Evolutionary conservation across 495 filamentous ascomycete genomes (phyloP), one percentile per base, ranked within the genome.

Genomic region (Apodospora peruviana): DNA sequence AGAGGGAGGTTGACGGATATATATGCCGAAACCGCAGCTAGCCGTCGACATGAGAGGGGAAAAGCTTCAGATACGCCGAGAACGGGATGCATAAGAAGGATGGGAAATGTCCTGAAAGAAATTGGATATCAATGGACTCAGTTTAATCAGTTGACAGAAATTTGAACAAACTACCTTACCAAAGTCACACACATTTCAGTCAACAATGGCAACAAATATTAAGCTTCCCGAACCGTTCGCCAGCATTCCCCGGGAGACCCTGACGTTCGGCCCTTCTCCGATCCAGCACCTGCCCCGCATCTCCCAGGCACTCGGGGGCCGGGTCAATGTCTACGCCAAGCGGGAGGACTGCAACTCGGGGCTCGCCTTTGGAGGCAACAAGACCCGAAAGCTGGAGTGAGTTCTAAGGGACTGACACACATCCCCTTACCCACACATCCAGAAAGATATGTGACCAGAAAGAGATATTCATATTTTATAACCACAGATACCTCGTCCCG

Each of bases 301-400:
- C 59, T 77, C 72, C 29, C 55, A 69, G 39, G 76, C 75, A 37
- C 73, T 84, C 20, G 72, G 73, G 48, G 67, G 67, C 10, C 62
- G 73, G 46, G 78, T 80, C 23, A 62, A 64, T 27, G 73, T 84
- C 58, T 83, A 78, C 54, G 79, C 81, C 52, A 83, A 84, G 54
- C 73, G 80, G 45, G 81, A 86, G 47, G 82, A 84, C 62, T 68
- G 73, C 43, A 84, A 80, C 68, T 81, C 76, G 9, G 74, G 72
- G 1, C 72, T 83, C 12, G 82, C 81, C 5, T 84, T 66, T 55
- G 83, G 83, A 9, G 82, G 80, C 37, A 85, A 85, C 67, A 85
- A 85, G 63, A 79, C 75, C 16, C 69, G 81, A 19, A 86, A 86
- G 60, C 68, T 86, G 0, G 81, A 85, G 69, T 85, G 72, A 52